phyloP scores from a whole-genome alignment of 2,329 filamentous ascomycete species.

The Tolypocladium tundrense region DNA sequence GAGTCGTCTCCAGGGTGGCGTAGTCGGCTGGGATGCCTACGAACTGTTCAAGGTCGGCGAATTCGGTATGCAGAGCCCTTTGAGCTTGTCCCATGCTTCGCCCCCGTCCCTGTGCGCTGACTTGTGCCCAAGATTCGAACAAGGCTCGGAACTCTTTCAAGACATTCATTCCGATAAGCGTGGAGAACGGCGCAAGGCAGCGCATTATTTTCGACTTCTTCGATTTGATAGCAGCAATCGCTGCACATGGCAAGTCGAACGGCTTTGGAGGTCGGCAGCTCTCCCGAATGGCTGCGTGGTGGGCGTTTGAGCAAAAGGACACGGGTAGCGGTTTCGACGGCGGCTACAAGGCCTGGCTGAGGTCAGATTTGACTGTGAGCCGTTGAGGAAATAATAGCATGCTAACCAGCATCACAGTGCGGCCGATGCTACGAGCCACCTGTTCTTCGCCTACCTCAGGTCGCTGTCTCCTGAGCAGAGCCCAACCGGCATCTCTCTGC shows the following conservation, averaged over 20 bases:
- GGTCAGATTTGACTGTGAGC: slow-evolving; percentile 35
- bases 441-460: slow-evolving; percentile 95
- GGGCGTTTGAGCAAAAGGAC: slow-evolving; percentile 90
- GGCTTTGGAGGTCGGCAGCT: slow-evolving; percentile 88
- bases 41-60: slow-evolving; percentile 94
- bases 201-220: slow-evolving; percentile 96
- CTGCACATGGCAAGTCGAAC: slow-evolving; percentile 87
- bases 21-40: slow-evolving; percentile 96
- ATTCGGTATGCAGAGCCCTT: slow-evolving; percentile 49
- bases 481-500: slow-evolving; percentile 67
- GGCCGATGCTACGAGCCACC: slow-evolving; percentile 88
- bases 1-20: slow-evolving; percentile 80
- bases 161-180: slow-evolving; percentile 90
- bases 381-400: not conserved
- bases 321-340: slow-evolving; percentile 86
- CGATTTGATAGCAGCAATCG: slow-evolving; percentile 80
- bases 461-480: slow-evolving; percentile 76
- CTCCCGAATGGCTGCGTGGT: slow-evolving; percentile 93
- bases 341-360: slow-evolving; percentile 81
- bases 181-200: slow-evolving; percentile 74
- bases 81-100: not conserved
- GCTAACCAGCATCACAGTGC: slow-evolving; percentile 44
- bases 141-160: slow-evolving; percentile 89
- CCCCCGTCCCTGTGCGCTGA: not conserved
- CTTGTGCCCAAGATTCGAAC: slow-evolving; percentile 59